Percentiles rank a stretch among this genome's conserved stretches.
Evolutionary conservation across 2,329 filamentous ascomycete species (phyloP).

Genomic region (Thelonectria discophora): DNA sequence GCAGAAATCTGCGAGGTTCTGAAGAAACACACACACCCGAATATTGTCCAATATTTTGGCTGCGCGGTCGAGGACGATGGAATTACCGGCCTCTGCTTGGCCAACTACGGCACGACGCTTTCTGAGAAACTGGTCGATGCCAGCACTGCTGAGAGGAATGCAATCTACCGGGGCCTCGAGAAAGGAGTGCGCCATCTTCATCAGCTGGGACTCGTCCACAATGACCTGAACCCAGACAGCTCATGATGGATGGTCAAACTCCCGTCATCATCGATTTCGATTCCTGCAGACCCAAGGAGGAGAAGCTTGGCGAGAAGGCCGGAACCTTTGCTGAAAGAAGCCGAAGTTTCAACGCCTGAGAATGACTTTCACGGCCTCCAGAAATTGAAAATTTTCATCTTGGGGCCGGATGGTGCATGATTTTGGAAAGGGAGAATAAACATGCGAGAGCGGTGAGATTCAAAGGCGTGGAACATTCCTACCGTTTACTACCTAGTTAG

Average conservation of each 20-base stretch:
- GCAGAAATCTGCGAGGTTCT: conserved; percentile 5
- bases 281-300: not conserved
- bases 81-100: not conserved
- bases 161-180: not conserved
- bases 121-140: not conserved
- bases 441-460: too few species aligned
- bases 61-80: not conserved
- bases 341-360: too few species aligned
- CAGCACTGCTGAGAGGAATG: not conserved
- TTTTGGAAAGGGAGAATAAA: too few species aligned
- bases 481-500: too few species aligned
- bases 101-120: not conserved
- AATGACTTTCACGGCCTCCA: too few species aligned
- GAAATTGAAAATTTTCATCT: too few species aligned
- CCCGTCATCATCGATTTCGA: not conserved
- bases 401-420: too few species aligned
- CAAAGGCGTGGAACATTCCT: too few species aligned
- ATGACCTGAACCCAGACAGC: not conserved
- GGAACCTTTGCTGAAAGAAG: not conserved
- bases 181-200: not conserved
- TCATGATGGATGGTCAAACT: not conserved
- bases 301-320: not conserved
- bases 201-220: not conserved
- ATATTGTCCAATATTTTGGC: conserved; percentile 2
- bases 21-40: conserved; percentile 7